These are phyloP conservation scores for Acacia melanoxylon DNA, from an alignment of 306 rosid genomes.

Conservation along the genomic window DNA sequence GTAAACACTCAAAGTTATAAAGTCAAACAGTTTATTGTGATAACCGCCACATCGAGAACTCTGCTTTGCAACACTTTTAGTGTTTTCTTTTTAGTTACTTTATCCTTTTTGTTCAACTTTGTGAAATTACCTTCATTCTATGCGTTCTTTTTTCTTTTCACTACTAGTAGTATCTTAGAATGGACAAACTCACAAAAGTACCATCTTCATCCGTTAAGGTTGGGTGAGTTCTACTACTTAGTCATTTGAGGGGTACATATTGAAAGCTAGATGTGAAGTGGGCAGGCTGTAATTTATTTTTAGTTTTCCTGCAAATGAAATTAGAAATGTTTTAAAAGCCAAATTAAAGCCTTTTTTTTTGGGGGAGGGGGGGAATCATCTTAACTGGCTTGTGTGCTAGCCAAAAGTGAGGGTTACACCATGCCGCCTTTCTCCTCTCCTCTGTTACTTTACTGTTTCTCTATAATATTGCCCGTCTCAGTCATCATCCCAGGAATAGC, in stretches of 20 bases:
- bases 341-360: too few species aligned
- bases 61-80: neutral
- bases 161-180: neutral
- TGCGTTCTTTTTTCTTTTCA: neutral
- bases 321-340: neutral
- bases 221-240: neutral
- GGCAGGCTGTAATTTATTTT: neutral
- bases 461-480: neutral
- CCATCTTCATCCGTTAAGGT: neutral
- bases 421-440: neutral
- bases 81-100: neutral
- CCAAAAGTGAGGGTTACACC: neutral
- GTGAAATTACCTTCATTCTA: neutral
- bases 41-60: neutral
- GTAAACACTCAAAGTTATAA: neutral
- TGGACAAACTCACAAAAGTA: neutral
- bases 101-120: neutral
- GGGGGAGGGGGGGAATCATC: neutral
- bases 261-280: neutral
- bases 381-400: neutral
- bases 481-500: neutral
- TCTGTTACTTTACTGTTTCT: neutral
- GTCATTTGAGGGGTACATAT: neutral
- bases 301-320: neutral
- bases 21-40: neutral